Percentiles rank a stretch among this genome's conserved stretches.
Evolutionary conservation across 345 rosid species (phyloP).

Genomic region (Gossypium stocksii): DNA sequence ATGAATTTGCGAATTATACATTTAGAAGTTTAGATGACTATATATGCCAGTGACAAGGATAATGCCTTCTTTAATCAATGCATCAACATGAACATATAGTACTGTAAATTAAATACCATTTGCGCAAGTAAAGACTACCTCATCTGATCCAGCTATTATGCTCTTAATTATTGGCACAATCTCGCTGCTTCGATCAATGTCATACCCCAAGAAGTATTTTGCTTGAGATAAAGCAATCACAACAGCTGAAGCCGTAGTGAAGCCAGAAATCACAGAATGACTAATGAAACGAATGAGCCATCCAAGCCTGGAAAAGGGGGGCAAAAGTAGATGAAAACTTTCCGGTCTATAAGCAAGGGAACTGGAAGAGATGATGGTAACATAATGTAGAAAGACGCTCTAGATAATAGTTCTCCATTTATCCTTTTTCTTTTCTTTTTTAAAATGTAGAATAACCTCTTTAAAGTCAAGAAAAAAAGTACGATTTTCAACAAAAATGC

Average conservation of each 20-base stretch:
- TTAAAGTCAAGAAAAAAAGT: background rate
- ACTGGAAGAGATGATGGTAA: background rate
- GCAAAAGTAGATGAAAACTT: slow-evolving; percentile 5
- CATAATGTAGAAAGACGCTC: background rate
- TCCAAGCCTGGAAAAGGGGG: slow-evolving; percentile 64
- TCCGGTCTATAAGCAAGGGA: background rate
- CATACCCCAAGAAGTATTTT: slow-evolving; percentile 94
- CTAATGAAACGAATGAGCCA: slow-evolving; percentile 99
- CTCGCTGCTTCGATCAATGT: slow-evolving; percentile 71
- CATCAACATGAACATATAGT: background rate
- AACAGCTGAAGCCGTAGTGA: slow-evolving; percentile 91
- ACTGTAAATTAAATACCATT: background rate
- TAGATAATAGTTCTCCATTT: background rate
- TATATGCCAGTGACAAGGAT: background rate
- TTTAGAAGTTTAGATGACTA: background rate
- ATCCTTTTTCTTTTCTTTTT: background rate
- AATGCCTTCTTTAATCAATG: background rate
- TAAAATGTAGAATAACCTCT: background rate
- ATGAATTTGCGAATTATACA: background rate
- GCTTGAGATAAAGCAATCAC: slow-evolving; percentile 91
- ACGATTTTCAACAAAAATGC: background rate
- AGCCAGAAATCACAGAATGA: slow-evolving; percentile 98
- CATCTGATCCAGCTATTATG: slow-evolving; percentile 78
- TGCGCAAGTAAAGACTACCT: slow-evolving; percentile 41
- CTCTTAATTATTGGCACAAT: slow-evolving; percentile 87